A percentile compares a stretch with the other conserved stretches of the same genome.
Conservation (phyloP, 192 early-diverging fungal genomes). For the Radiomyces spectabilis region DNA sequence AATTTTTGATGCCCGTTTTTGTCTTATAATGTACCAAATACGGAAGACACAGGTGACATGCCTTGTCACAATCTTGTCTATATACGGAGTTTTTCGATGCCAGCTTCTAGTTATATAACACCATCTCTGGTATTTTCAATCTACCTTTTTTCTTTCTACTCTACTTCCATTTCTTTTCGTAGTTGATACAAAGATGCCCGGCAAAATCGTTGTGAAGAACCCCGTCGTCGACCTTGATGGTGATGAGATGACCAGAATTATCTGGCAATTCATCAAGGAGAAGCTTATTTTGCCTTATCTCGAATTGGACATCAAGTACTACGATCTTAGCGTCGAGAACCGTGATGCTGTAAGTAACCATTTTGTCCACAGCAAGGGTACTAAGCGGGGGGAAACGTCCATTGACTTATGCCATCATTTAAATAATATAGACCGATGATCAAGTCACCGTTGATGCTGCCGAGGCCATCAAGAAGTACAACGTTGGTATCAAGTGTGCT, state of each 20-base stretch:
- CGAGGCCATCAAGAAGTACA: conserved; percentile 94
- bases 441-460: conserved; percentile 93
- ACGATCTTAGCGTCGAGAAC: conserved; percentile 86
- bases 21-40: no score
- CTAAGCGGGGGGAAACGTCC: background rate
- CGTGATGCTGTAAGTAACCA: conserved; percentile 55
- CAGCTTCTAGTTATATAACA: no score
- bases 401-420: background rate
- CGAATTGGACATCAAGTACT: conserved; percentile 94
- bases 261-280: conserved; percentile 93
- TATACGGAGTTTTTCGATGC: no score
- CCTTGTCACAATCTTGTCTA: no score
- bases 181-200: background rate
- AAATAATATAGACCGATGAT: conserved; percentile 65
- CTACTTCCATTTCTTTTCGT: background rate
- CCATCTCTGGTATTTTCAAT: no score
- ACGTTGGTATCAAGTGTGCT: conserved; percentile 98
- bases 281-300: conserved; percentile 85
- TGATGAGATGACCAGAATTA: conserved; percentile 99
- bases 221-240: conserved; percentile 86
- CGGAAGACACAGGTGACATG: no score
- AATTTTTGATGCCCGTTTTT: no score
- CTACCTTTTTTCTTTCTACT: no score
- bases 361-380: background rate
- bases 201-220: conserved; percentile 65